A percentile compares a stretch with the other conserved stretches of the same genome.
phyloP scores from a whole-genome alignment of 2,329 filamentous ascomycete genomes.

The Pseudopithomyces maydicus region DNA sequence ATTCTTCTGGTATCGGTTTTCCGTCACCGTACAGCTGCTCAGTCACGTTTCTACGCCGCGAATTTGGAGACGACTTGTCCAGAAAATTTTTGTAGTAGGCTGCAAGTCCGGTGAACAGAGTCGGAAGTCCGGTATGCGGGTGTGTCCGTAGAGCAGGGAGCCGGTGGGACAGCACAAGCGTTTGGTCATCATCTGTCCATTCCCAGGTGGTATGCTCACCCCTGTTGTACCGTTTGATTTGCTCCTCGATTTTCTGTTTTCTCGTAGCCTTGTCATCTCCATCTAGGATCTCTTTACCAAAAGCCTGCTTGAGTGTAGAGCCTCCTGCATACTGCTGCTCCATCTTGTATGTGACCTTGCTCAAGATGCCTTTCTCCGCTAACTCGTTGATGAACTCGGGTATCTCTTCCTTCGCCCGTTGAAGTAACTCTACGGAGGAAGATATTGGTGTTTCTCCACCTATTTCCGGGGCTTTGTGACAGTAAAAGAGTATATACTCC shows the following conservation, averaged over 20 bases:
- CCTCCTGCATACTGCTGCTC: constrained; percentile 53
- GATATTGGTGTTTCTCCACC: constrained; percentile 55
- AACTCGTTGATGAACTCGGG: constrained; percentile 53
- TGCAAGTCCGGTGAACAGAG: constrained; percentile 54
- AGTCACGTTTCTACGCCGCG: constrained; percentile 12
- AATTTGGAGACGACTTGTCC: not conserved
- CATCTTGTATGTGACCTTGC: constrained; percentile 46
- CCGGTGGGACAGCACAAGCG: constrained; percentile 49
- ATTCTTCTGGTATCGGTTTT: constrained; percentile 53
- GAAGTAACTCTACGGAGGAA: constrained; percentile 54
- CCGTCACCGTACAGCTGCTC: constrained; percentile 51
- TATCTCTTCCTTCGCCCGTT: constrained; percentile 52
- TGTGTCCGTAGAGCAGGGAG: constrained; percentile 56
- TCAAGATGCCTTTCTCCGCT: constrained; percentile 50
- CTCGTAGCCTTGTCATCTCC: constrained; percentile 50
- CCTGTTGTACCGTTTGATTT: constrained; percentile 54
- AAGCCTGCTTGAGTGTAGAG: constrained; percentile 53
- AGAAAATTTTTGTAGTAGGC: constrained; percentile 50
- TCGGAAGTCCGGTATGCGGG: constrained; percentile 51
- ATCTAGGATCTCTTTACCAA: constrained; percentile 54
- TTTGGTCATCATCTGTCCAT: constrained; percentile 52
- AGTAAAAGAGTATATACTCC: constrained; percentile 59
- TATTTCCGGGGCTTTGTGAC: constrained; percentile 43
- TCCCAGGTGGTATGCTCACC: constrained; percentile 55
- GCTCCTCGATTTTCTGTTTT: constrained; percentile 54